Conservation (phyloP, 306 rosid genomes). For the Malus fusca region DNA sequence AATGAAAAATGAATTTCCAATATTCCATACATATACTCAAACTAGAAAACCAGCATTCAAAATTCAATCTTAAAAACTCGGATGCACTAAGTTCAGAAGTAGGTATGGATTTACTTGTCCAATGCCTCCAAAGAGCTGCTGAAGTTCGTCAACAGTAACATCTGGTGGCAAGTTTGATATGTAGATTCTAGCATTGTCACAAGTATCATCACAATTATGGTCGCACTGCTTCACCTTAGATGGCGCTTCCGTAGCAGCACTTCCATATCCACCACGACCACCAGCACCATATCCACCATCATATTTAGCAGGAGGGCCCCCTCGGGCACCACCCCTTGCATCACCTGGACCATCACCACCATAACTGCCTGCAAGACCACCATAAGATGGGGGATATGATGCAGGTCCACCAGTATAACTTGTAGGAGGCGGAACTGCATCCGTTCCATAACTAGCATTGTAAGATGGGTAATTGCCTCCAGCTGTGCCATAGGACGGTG, state of each 20-base stretch:
- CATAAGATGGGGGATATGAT: constrained; percentile 83
- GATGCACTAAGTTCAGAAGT: constrained; percentile 13
- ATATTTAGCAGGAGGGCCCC: constrained; percentile 48
- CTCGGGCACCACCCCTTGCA: constrained; percentile 50
- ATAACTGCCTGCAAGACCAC: constrained; percentile 57
- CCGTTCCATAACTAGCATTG: constrained; percentile 60
- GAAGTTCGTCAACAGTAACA: constrained; percentile 80
- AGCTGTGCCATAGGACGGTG: constrained; percentile 54
- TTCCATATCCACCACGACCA: constrained; percentile 67
- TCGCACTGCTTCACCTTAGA: constrained; percentile 92
- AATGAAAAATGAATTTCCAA: neutral
- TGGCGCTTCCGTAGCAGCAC: constrained; percentile 54
- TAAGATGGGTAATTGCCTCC: constrained; percentile 57
- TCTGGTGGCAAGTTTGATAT: constrained; percentile 91
- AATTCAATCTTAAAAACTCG: neutral
- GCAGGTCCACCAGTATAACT: constrained; percentile 79
- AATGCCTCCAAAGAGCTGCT: constrained; percentile 95
- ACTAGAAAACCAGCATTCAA: neutral
- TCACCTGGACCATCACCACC: constrained; percentile 48
- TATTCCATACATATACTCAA: neutral
- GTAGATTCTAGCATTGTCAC: constrained; percentile 97
- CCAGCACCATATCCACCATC: constrained; percentile 48
- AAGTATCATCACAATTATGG: constrained; percentile 68
- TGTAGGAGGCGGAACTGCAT: constrained; percentile 92
- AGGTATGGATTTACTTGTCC: constrained; percentile 73